Evolutionary conservation across 108 stramenopile species (phyloP).

Genomic region (Epipyxis sp.): DNA sequence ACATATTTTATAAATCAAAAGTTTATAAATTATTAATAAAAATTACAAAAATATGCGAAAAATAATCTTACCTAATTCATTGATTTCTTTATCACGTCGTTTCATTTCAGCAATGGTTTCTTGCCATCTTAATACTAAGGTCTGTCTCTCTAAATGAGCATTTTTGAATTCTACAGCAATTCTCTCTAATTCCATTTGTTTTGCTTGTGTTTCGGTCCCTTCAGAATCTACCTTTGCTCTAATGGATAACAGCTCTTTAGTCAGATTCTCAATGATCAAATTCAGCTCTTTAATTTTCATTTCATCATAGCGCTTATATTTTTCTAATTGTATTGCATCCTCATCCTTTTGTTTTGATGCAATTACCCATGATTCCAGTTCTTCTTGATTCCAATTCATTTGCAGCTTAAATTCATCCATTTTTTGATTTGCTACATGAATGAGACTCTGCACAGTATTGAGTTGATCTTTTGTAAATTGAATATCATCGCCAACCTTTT

Average conservation of each 20-base stretch:
- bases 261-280: constrained; percentile 64
- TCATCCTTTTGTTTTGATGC: constrained; percentile 78
- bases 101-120: constrained; percentile 67
- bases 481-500: constrained; percentile 35
- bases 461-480: constrained; percentile 49
- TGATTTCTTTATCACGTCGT: constrained; percentile 67
- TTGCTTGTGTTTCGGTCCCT: constrained; percentile 59
- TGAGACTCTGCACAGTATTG: constrained; percentile 57
- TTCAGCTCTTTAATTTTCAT: constrained; percentile 65
- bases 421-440: constrained; percentile 62
- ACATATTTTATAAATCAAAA: too few species aligned
- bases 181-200: constrained; percentile 68
- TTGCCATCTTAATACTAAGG: constrained; percentile 72
- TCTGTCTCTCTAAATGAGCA: constrained; percentile 69
- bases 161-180: constrained; percentile 65
- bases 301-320: constrained; percentile 72
- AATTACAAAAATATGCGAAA: too few species aligned
- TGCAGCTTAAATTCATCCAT: constrained; percentile 70
- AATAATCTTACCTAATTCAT: too few species aligned
- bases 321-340: constrained; percentile 67
- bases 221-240: constrained; percentile 60
- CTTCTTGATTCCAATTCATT: constrained; percentile 84
- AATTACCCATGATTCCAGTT: constrained; percentile 83
- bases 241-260: constrained; percentile 49
- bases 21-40: too few species aligned